phyloP scores from a whole-genome alignment of 257 asterid species.

The Salvia hispanica region DNA sequence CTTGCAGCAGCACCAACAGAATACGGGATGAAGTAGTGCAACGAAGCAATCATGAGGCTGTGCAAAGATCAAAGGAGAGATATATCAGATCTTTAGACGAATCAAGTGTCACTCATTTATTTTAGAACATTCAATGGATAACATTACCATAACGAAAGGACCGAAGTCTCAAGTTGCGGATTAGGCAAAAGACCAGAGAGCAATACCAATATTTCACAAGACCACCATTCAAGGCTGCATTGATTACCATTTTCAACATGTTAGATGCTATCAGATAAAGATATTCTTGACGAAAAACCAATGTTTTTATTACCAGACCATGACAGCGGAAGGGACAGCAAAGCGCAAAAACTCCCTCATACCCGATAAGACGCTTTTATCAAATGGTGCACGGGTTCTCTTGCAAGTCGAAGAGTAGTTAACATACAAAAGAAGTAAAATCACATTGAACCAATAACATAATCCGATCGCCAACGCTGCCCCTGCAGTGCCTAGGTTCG shows the following conservation, averaged over 20 bases:
- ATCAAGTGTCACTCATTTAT: neutral
- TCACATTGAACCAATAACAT: conserved; percentile 30
- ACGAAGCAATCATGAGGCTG: conserved; percentile 56
- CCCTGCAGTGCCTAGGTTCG: conserved; percentile 26
- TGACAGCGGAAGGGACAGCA: conserved; percentile 36
- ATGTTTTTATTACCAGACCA: conserved; percentile 30
- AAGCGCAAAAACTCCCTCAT: conserved; percentile 24
- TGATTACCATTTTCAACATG: neutral
- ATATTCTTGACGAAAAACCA: neutral
- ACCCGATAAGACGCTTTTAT: neutral
- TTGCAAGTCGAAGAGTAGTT: conserved; percentile 28
- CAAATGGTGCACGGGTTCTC: conserved; percentile 28
- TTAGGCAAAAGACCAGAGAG: conserved; percentile 32
- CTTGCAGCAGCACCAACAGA: conserved; percentile 70
- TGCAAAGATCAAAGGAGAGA: conserved; percentile 10
- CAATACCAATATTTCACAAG: conserved; percentile 27
- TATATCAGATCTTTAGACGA: neutral
- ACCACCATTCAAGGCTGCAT: conserved; percentile 34
- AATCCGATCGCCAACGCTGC: conserved; percentile 35
- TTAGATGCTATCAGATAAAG: conserved; percentile 8
- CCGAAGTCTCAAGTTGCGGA: conserved; percentile 32
- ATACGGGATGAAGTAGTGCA: conserved; percentile 59
- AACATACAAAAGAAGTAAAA: conserved; percentile 28
- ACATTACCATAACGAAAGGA: conserved; percentile 33
- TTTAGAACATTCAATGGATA: neutral